A percentile compares a stretch with the other conserved stretches of the same genome.
phyloP scores from a whole-genome alignment of 345 rosid genomes.

The Moringa oleifera region DNA sequence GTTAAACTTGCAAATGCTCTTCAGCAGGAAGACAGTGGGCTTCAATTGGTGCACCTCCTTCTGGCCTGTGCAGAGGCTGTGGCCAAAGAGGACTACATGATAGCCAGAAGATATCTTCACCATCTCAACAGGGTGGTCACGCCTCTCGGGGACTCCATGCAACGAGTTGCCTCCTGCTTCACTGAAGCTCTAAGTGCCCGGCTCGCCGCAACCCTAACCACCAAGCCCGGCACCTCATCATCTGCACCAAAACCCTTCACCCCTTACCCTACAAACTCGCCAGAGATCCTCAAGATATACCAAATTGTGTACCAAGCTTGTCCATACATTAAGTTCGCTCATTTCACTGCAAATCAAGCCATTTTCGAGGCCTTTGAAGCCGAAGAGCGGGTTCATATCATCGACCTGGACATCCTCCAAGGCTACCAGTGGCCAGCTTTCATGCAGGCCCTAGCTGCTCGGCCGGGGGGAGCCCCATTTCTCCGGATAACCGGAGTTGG shows the following conservation, averaged over 20 bases:
- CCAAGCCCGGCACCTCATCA: slow-evolving; percentile 1
- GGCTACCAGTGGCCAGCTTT: slow-evolving; percentile 95
- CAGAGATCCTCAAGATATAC: slow-evolving; percentile 67
- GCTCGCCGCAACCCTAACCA: slow-evolving; percentile 35
- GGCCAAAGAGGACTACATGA: slow-evolving; percentile 50
- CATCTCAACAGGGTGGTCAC: slow-evolving; percentile 56
- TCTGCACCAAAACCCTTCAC: slow-evolving; percentile 23
- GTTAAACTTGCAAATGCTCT: too few relatives aligned
- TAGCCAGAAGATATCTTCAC: slow-evolving; percentile 31
- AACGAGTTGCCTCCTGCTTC: slow-evolving; percentile 74
- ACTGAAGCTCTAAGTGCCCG: slow-evolving; percentile 43
- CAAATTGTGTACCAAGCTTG: slow-evolving; percentile 63
- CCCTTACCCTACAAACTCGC: slow-evolving; percentile 44
- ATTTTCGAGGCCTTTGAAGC: slow-evolving; percentile 75
- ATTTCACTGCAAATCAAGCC: slow-evolving; percentile 94
- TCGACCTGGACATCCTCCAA: slow-evolving; percentile 77
- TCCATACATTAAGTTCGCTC: slow-evolving; percentile 88
- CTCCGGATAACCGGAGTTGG: slow-evolving; percentile 84
- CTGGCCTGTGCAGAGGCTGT: slow-evolving; percentile 73
- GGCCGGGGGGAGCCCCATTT: slow-evolving; percentile 75
- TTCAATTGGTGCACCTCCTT: slow-evolving; percentile 63
- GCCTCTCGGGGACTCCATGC: slow-evolving; percentile 49
- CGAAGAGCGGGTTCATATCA: slow-evolving; percentile 75
- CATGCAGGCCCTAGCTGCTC: slow-evolving; percentile 81
- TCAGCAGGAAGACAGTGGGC: slow-evolving; percentile 60